Percentiles rank a stretch among this genome's conserved stretches.
phyloP scores from a whole-genome alignment of 2,329 filamentous ascomycete species.

The Penicillium sp. region DNA sequence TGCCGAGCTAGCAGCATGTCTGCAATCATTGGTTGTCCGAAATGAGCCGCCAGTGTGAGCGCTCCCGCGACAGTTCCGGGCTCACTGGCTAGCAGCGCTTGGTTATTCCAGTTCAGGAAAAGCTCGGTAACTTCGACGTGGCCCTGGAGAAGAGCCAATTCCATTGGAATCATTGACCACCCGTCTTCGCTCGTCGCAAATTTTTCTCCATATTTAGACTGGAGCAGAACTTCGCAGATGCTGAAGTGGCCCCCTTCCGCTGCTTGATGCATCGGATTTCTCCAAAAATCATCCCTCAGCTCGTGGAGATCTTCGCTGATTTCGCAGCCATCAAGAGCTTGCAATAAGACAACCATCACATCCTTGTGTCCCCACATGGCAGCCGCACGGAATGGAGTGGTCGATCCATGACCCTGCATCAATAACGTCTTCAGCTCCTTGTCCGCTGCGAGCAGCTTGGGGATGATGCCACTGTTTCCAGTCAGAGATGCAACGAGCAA shows the following conservation, averaged over 20 bases:
- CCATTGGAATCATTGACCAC: neutral
- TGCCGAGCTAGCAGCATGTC: neutral
- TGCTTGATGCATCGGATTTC: neutral
- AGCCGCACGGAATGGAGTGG: conserved; percentile 4
- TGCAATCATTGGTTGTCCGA: neutral
- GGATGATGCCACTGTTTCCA: neutral
- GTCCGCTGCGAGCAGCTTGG: neutral
- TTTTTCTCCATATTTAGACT: neutral
- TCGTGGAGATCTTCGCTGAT: neutral
- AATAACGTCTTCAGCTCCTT: neutral
- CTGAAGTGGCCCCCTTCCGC: neutral
- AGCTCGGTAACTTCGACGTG: neutral
- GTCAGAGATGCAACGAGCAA: neutral
- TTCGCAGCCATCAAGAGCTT: neutral
- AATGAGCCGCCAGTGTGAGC: neutral
- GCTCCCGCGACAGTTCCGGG: neutral
- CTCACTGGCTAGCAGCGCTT: neutral
- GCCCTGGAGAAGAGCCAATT: neutral
- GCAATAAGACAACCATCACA: neutral
- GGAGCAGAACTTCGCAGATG: conserved; percentile 1
- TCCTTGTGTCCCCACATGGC: conserved; percentile 3
- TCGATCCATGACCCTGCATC: neutral
- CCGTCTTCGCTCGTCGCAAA: neutral
- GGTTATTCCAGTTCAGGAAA: neutral
- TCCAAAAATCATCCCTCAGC: neutral